Evolutionary conservation across 2,329 filamentous ascomycete genomes (phyloP).

Genomic region (Alternaria infectoria): DNA sequence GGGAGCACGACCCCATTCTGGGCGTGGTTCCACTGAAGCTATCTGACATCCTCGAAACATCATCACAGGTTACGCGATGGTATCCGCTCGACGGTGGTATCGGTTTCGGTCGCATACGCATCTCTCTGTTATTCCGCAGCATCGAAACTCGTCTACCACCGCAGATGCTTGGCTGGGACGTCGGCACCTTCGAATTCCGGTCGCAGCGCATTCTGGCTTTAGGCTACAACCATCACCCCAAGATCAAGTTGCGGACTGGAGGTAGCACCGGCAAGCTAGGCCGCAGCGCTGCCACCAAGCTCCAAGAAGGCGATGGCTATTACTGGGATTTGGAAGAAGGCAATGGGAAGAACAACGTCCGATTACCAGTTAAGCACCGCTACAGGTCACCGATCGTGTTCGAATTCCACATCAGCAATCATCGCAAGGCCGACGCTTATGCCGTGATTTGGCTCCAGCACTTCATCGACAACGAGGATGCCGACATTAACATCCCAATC

Average conservation of each 20-base stretch:
- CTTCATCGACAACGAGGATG: slow-evolving; percentile 78
- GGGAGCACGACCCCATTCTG: slow-evolving; percentile 92
- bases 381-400: slow-evolving; percentile 91
- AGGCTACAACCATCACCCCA: slow-evolving; percentile 67
- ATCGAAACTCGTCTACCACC: slow-evolving; percentile 87
- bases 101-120: slow-evolving; percentile 83
- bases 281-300: slow-evolving; percentile 65
- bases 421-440: slow-evolving; percentile 75
- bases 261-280: slow-evolving; percentile 77
- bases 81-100: slow-evolving; percentile 96
- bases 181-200: slow-evolving; percentile 90
- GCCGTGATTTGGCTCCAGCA: slow-evolving; percentile 87
- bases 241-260: slow-evolving; percentile 81
- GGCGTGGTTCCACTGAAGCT: slow-evolving; percentile 89
- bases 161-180: slow-evolving; percentile 87
- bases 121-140: slow-evolving; percentile 88
- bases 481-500: slow-evolving; percentile 83
- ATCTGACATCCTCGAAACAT: slow-evolving; percentile 84
- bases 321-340: slow-evolving; percentile 64
- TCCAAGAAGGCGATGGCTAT: slow-evolving; percentile 65
- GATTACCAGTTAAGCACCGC: slow-evolving; percentile 86
- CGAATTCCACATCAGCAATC: slow-evolving; percentile 76
- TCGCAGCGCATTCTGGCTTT: slow-evolving; percentile 72
- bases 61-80: slow-evolving; percentile 87
- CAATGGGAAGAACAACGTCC: slow-evolving; percentile 62